Percentiles rank a stretch among this genome's conserved stretches.
Evolutionary conservation across 2,329 filamentous ascomycete genomes (phyloP).

Genomic region (Aspergillus arachidicola): DNA sequence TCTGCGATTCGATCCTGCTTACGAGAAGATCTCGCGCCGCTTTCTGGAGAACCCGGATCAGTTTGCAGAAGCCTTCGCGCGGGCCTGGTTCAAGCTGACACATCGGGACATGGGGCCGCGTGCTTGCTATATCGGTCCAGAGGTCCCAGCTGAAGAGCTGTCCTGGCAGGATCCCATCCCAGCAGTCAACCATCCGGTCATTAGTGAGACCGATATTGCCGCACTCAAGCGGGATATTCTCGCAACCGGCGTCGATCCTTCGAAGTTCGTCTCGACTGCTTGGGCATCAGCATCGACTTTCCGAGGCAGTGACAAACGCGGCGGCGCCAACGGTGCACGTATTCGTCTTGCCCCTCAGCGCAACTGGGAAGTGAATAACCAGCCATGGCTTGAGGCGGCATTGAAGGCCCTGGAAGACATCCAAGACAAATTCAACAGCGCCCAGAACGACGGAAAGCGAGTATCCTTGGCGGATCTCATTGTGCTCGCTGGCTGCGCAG

Average conservation of each 20-base stretch:
- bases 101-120: constrained; percentile 78
- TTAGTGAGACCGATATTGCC: constrained; percentile 66
- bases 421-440: constrained; percentile 67
- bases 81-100: constrained; percentile 81
- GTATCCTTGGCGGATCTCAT: constrained; percentile 79
- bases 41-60: constrained; percentile 70
- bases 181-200: constrained; percentile 56
- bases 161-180: constrained; percentile 77
- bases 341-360: constrained; percentile 74
- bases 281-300: constrained; percentile 73
- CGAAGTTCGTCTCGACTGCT: constrained; percentile 66
- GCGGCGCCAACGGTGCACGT: constrained; percentile 77
- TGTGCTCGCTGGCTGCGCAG: constrained; percentile 71
- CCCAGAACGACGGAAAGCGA: constrained; percentile 61
- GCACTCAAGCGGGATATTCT: constrained; percentile 70
- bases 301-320: constrained; percentile 77
- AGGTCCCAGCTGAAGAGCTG: constrained; percentile 70
- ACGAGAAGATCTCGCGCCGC: constrained; percentile 74
- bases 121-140: constrained; percentile 71
- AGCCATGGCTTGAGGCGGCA: constrained; percentile 64
- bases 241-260: constrained; percentile 59
- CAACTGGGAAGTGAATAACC: constrained; percentile 76
- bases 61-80: constrained; percentile 69
- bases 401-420: constrained; percentile 64
- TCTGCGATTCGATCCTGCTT: constrained; percentile 69